Evolutionary conservation across 768 basidiomycete species (phyloP).

Genomic region (Clathrus columnatus): DNA sequence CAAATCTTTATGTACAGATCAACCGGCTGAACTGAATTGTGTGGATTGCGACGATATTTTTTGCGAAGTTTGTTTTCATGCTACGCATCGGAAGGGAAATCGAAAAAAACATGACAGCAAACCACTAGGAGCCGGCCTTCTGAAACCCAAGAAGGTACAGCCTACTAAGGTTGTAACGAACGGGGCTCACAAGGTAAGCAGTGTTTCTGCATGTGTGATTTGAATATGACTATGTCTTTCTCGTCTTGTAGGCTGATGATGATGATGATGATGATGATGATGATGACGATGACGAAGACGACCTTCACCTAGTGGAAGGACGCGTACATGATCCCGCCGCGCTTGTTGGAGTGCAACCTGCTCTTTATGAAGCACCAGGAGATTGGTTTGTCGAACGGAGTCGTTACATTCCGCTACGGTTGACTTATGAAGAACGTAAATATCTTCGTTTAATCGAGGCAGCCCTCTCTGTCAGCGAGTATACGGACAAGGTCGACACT

Average conservation of each 20-base stretch:
- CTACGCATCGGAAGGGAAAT: slow-evolving; percentile 76
- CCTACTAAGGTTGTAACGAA: slow-evolving; percentile 3
- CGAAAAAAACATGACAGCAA: slow-evolving; percentile 55
- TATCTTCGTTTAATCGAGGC: slow-evolving; percentile 79
- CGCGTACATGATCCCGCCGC: slow-evolving; percentile 29
- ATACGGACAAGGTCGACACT: slow-evolving; percentile 86
- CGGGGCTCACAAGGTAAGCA: slow-evolving; percentile 18
- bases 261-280: slow-evolving; percentile 18
- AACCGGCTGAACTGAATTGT: slow-evolving; percentile 70
- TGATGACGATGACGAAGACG: slow-evolving; percentile 20
- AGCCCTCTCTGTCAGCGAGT: slow-evolving; percentile 76
- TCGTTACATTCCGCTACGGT: slow-evolving; percentile 71
- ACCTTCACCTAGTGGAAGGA: slow-evolving; percentile 30
- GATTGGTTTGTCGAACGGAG: slow-evolving; percentile 83
- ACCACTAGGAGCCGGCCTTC: slow-evolving; percentile 26
- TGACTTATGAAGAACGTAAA: slow-evolving; percentile 70
- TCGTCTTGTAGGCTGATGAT: slow-evolving; percentile 5
- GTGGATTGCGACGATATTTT: slow-evolving; percentile 64
- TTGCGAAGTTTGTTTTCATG: slow-evolving; percentile 80
- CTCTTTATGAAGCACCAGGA: slow-evolving; percentile 52
- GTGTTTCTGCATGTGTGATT: not conserved
- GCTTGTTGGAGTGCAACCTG: slow-evolving; percentile 46
- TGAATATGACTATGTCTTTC: slow-evolving; percentile 17
- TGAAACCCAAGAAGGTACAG: slow-evolving; percentile 10
- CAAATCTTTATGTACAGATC: slow-evolving; percentile 41